Percentiles rank a stretch among this genome's conserved stretches.
Conservation (phyloP, 1,284 basidiomycete species). For the Anthracocystis walkeri region DNA sequence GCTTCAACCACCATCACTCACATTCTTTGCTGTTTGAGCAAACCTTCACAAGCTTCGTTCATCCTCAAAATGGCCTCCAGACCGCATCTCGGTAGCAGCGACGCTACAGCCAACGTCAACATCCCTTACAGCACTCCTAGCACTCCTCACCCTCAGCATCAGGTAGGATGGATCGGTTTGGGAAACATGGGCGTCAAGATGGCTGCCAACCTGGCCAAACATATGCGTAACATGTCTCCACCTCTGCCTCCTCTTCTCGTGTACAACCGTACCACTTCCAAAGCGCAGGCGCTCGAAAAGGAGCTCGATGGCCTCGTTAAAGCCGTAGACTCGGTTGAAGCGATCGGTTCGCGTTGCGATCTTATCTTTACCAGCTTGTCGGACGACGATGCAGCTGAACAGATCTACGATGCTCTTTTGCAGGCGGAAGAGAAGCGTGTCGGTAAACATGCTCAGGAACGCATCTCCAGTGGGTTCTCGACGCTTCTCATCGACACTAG, state of each 20-base stretch:
- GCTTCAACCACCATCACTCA: constrained; percentile 1
- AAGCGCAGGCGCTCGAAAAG: constrained; percentile 74
- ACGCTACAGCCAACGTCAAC: constrained; percentile 24
- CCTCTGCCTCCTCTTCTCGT: constrained; percentile 69
- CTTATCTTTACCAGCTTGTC: constrained; percentile 82
- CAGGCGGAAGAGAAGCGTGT: constrained; percentile 70
- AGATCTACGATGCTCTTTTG: constrained; percentile 78
- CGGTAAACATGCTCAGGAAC: constrained; percentile 67
- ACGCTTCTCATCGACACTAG: constrained; percentile 53
- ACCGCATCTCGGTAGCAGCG: constrained; percentile 18
- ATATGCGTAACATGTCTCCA: constrained; percentile 64
- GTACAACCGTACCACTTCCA: constrained; percentile 77
- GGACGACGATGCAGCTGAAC: constrained; percentile 79
- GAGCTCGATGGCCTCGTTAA: constrained; percentile 73
- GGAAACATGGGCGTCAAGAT: constrained; percentile 78
- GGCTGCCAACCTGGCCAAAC: constrained; percentile 79
- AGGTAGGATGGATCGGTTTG: constrained; percentile 58
- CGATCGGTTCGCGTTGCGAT: constrained; percentile 79
- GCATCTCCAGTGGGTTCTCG: constrained; percentile 37
- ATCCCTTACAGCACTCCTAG: constrained; percentile 52
- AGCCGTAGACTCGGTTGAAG: constrained; percentile 74
- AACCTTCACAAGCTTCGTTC: neutral
- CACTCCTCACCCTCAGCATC: constrained; percentile 55
- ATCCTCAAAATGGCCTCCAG: constrained; percentile 26
- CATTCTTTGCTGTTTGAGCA: neutral